Conservation (phyloP, 768 basidiomycete genomes). For the Tremella fuciformis region DNA sequence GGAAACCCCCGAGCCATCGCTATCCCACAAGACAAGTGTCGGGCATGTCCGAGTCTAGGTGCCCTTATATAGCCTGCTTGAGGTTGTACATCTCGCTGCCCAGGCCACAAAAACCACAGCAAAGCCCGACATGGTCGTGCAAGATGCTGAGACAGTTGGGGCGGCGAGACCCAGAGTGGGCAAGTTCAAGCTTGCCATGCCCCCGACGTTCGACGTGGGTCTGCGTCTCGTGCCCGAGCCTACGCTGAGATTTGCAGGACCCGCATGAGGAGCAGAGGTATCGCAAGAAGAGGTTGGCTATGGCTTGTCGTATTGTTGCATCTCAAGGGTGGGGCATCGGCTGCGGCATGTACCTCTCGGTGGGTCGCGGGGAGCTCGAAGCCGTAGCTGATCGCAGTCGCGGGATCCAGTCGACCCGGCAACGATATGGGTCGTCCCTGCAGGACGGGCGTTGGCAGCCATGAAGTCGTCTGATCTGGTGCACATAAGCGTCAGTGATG, state of each 20-base stretch:
- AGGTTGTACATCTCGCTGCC: too few species aligned
- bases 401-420: constrained; percentile 13
- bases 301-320: constrained; percentile 16
- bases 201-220: constrained; percentile 7
- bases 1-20: too few species aligned
- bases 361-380: background rate
- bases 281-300: constrained; percentile 10
- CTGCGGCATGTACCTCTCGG: constrained; percentile 14
- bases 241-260: background rate
- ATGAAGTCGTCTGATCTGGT: constrained; percentile 12
- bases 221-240: background rate
- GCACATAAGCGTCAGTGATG: background rate
- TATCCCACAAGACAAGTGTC: too few species aligned
- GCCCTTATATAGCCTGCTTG: too few species aligned
- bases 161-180: constrained; percentile 6
- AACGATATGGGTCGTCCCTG: constrained; percentile 11
- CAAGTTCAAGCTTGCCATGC: constrained; percentile 8
- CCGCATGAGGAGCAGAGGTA: constrained; percentile 6
- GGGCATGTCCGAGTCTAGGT: too few species aligned
- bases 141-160: too few species aligned
- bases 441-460: constrained; percentile 10
- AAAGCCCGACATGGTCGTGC: too few species aligned
- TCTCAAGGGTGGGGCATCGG: constrained; percentile 15
- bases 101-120: too few species aligned
- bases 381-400: constrained; percentile 4